phyloP scores from a whole-genome alignment of 352 stramenopile genomes.

The Pythium vanterpoolii region DNA sequence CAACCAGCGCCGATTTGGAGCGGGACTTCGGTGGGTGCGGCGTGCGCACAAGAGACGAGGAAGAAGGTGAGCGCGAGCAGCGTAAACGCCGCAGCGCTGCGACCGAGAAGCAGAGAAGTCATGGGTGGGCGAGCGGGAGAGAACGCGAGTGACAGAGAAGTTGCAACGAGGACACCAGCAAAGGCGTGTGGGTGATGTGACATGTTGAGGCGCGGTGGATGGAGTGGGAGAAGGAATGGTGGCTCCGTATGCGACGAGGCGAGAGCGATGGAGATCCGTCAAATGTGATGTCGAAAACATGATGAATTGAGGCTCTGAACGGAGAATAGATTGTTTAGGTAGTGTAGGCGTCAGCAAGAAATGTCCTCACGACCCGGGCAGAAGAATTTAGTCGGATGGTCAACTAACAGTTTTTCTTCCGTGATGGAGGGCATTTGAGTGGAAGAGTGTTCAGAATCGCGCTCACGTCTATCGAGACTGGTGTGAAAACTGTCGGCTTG shows the following conservation, averaged over 20 bases:
- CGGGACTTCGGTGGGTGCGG: constrained; percentile 1
- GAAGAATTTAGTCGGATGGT: too few species aligned
- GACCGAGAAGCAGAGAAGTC: background rate
- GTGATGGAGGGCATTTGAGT: background rate
- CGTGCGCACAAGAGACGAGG: background rate
- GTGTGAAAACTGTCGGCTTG: constrained; percentile 7
- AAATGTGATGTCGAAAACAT: background rate
- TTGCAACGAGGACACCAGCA: background rate
- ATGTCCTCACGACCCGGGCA: too few species aligned
- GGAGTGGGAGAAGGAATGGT: background rate
- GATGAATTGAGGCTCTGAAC: background rate
- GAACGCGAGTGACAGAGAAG: constrained; percentile 13
- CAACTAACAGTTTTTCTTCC: background rate
- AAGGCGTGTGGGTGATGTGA: background rate
- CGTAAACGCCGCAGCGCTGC: background rate
- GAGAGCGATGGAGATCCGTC: background rate
- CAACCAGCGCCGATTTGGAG: constrained; percentile 41
- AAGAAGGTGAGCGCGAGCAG: background rate
- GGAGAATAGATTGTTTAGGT: too few species aligned
- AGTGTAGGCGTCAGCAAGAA: too few species aligned
- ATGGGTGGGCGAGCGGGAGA: constrained; percentile 1
- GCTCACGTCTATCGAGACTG: constrained; percentile 3
- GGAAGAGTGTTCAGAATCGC: background rate
- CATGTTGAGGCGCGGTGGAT: background rate
- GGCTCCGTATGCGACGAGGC: background rate